A percentile compares a stretch with the other conserved stretches of the same genome.
phyloP scores from a whole-genome alignment of 2,329 filamentous ascomycete species.

The Parascedosporium putredinis region DNA sequence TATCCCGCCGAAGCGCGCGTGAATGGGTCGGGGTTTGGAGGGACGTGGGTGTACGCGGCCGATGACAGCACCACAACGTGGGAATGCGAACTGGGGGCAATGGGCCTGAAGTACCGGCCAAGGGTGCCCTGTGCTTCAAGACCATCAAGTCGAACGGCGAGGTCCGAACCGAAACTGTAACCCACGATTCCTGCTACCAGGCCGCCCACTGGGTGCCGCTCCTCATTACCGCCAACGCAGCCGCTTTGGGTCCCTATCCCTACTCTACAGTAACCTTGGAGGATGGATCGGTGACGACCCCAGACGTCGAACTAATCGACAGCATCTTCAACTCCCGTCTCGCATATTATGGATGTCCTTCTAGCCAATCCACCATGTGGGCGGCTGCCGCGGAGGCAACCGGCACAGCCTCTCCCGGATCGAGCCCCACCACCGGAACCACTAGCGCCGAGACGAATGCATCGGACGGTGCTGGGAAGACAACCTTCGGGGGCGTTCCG shows the following conservation, averaged over 20 bases:
- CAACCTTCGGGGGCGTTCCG: neutral
- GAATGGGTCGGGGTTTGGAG: conserved; percentile 12
- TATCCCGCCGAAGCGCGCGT: conserved; percentile 12
- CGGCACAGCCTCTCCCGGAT: neutral
- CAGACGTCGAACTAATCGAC: neutral
- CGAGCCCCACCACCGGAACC: neutral
- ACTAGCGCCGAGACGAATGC: neutral
- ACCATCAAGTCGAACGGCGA: conserved; percentile 6
- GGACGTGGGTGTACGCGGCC: conserved; percentile 11
- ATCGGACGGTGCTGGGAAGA: neutral
- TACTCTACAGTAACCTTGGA: neutral
- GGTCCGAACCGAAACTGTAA: conserved; percentile 3
- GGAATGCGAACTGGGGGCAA: conserved; percentile 9
- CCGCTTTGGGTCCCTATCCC: neutral
- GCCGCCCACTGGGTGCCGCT: conserved; percentile 10
- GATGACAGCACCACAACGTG: conserved; percentile 13
- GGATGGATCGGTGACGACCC: neutral
- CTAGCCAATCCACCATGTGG: conserved; percentile 1
- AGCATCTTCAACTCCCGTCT: no score
- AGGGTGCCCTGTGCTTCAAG: conserved; percentile 7
- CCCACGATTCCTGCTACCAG: conserved; percentile 10
- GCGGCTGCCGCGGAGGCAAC: neutral
- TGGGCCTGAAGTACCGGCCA: neutral
- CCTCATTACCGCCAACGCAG: conserved; percentile 10
- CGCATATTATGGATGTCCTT: neutral